Percentiles rank a stretch among this genome's conserved stretches.
Evolutionary conservation across 2,329 filamentous ascomycete genomes (phyloP).

Genomic region (Colletotrichum cuscutae): DNA sequence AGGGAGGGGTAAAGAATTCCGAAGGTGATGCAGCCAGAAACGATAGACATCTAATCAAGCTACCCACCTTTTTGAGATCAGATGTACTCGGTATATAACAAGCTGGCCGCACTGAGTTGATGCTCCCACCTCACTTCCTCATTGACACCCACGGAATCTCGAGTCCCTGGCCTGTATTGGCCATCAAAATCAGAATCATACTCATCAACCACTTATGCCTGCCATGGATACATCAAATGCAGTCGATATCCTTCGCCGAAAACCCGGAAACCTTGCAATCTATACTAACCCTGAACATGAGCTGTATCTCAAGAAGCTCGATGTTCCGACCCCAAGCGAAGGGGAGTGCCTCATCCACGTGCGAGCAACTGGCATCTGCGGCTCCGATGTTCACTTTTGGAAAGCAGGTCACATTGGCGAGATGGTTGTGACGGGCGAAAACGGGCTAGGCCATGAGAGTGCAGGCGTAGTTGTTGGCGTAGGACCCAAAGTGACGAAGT

Average conservation of each 20-base stretch:
- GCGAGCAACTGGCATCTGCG: slow-evolving; percentile 77
- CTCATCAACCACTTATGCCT: not conserved
- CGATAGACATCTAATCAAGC: not conserved
- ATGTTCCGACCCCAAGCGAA: slow-evolving; percentile 47
- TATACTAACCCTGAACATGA: slow-evolving; percentile 77
- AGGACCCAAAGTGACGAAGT: slow-evolving; percentile 3
- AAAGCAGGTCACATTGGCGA: slow-evolving; percentile 47
- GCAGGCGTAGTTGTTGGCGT: slow-evolving; percentile 23
- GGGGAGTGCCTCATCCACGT: slow-evolving; percentile 64
- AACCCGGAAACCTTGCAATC: slow-evolving; percentile 68
- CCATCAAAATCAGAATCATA: not conserved
- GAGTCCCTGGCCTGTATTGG: not conserved
- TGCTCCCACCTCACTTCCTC: not conserved
- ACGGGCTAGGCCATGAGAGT: slow-evolving; percentile 28
- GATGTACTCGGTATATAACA: not conserved
- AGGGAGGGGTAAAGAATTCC: slow-evolving; percentile 21
- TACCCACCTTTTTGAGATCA: not conserved
- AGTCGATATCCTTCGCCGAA: slow-evolving; percentile 27
- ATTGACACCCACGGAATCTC: not conserved
- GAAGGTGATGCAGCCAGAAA: not conserved
- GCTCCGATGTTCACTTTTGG: slow-evolving; percentile 53
- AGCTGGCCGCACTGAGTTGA: not conserved
- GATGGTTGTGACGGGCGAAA: slow-evolving; percentile 42
- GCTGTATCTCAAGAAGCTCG: slow-evolving; percentile 69
- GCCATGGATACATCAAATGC: slow-evolving; percentile 3